Evolutionary conservation across 257 asterid species (phyloP), one percentile per base, ranked within the genome.

Genomic region (Fraxinus cuspidata): DNA sequence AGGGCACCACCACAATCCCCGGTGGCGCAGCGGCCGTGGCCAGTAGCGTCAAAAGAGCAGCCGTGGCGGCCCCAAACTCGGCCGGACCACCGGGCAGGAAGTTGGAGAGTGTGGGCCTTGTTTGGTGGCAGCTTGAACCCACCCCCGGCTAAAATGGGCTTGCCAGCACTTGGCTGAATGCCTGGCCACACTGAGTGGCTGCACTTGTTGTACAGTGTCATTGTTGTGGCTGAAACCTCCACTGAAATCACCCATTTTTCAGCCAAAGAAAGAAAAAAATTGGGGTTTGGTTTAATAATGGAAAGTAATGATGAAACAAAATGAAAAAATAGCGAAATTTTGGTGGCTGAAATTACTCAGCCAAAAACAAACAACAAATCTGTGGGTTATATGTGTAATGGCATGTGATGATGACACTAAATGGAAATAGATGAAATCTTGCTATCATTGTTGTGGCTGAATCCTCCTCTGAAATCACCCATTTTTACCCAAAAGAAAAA

Each of bases 11-110:
- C 98, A 82, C 98, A 94, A 64, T 94, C 98, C 0, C 98, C 98
- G 38, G 98, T 94, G 25, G 97, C 95, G 83, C 98, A 94, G 2
- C 84, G 86, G 16, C 98, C 98, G 0, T 70, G 88, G 0, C 98
- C 98, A 29, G 88, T 37, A 38, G 89, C 86, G 77, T 89, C 87
- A 76, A 94, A 94, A 19, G 90, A 77, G 82, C 98, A 94, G 18
- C 97, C 98, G 51, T 92, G 94, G 10, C 98, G 94, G 12, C 94
- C 98, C 98, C 98, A 94, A 66, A 92, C 70, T 42, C 98, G 94
- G 73, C 98, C 98, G 9, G 98, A 94, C 98, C 98, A 94, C 8
- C 76, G 91, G 0, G 88, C 82, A 0, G 96, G 97, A 47, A 92
- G 88, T 12, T 74, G 90, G 71, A 94, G 88, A 0, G 85, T 74